Evolutionary conservation across 257 asterid genomes (phyloP).

Genomic region (Solanum pinnatisectum): DNA sequence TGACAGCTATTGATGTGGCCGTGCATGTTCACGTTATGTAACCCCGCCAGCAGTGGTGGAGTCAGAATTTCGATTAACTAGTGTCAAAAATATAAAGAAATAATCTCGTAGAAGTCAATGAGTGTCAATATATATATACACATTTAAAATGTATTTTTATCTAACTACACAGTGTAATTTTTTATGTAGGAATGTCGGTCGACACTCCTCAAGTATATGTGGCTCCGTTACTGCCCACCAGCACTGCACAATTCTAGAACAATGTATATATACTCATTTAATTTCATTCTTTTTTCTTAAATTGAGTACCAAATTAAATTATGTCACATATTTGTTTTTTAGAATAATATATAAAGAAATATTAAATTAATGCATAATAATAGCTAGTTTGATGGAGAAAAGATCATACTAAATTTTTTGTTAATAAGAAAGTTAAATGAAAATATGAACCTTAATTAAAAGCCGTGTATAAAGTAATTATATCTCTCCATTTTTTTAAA

Average conservation of each 20-base stretch:
- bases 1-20: not conserved
- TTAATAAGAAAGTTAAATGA: not conserved
- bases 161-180: no score
- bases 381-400: not conserved
- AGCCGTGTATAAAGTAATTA: not conserved
- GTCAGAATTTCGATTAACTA: not conserved
- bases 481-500: not conserved
- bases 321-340: not conserved
- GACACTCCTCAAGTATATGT: not conserved
- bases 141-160: no score
- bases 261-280: not conserved
- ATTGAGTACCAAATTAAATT: no score
- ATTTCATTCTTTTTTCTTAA: no score
- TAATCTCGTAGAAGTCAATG: no score
- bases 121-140: no score
- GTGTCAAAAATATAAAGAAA: no score
- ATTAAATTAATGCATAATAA: not conserved
- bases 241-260: not conserved
- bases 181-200: no score
- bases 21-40: slow-evolving; percentile 4
- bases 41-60: not conserved
- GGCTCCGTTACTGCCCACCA: not conserved
- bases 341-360: not conserved
- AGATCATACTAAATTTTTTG: not conserved
- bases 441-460: not conserved